Conservation (phyloP, 768 basidiomycete species). For the Thelephora aurantiotincta region DNA sequence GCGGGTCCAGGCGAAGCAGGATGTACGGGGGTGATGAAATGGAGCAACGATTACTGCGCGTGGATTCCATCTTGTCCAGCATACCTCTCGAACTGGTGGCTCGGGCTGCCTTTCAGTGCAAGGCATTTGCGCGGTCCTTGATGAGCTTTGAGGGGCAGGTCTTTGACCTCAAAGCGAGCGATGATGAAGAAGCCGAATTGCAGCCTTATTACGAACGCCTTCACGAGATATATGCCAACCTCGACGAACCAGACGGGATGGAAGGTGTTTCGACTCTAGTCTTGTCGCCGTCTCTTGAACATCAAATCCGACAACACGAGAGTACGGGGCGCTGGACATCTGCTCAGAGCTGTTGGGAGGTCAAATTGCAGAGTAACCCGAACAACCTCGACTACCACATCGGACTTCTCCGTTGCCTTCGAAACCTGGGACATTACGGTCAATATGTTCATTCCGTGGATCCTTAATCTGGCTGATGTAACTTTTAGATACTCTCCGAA, state of each 20-base stretch:
- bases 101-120: conserved; percentile 86
- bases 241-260: conserved; percentile 99
- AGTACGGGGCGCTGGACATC: conserved; percentile 95
- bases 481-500: conserved; percentile 75
- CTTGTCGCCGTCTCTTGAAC: conserved; percentile 79
- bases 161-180: conserved; percentile 30
- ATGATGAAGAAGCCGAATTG: conserved; percentile 31
- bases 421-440: conserved; percentile 97
- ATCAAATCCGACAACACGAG: conserved; percentile 96
- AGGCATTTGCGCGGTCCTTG: conserved; percentile 83
- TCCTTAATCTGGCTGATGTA: conserved; percentile 1
- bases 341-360: conserved; percentile 99
- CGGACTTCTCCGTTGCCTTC: conserved; percentile 79
- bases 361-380: conserved; percentile 79
- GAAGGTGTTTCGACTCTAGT: conserved; percentile 88
- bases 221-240: conserved; percentile 89
- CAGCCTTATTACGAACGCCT: conserved; percentile 74
- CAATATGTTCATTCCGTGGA: conserved; percentile 14
- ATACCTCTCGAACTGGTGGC: conserved; percentile 87
- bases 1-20: conserved; percentile 32
- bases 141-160: conserved; percentile 92
- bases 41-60: conserved; percentile 41
- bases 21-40: conserved; percentile 25
- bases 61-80: conserved; percentile 72
- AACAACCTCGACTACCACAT: conserved; percentile 82